Conservation (phyloP, 148 eudicot species). For the Diospyros kaki region DNA sequence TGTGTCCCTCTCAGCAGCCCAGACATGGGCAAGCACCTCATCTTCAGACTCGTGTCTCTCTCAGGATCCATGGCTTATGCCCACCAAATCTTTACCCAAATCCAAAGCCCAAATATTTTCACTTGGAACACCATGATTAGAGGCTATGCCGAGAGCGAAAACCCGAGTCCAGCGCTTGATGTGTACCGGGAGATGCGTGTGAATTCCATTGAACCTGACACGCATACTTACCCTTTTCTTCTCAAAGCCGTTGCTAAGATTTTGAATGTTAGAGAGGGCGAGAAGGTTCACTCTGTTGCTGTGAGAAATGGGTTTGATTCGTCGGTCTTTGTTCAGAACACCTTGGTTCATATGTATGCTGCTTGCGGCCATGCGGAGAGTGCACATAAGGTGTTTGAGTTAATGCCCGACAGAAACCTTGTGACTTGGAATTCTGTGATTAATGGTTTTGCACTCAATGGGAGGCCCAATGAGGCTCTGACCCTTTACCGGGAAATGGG, state of each 20-base stretch:
- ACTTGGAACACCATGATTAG: constrained; percentile 77
- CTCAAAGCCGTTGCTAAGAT: constrained; percentile 59
- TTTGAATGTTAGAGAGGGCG: constrained; percentile 49
- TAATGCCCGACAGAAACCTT: constrained; percentile 64
- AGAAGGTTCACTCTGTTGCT: constrained; percentile 48
- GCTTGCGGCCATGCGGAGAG: constrained; percentile 49
- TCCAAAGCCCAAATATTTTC: constrained; percentile 55
- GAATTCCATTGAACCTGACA: constrained; percentile 39
- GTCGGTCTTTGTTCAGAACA: constrained; percentile 55
- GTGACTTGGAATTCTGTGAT: constrained; percentile 85
- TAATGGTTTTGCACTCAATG: constrained; percentile 70
- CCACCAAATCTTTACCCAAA: constrained; percentile 41
- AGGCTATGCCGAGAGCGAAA: constrained; percentile 68
- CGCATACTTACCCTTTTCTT: constrained; percentile 74
- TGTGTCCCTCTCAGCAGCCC: constrained; percentile 56
- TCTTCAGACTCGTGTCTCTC: constrained; percentile 56
- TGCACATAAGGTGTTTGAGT: constrained; percentile 64
- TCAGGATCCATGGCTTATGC: constrained; percentile 53
- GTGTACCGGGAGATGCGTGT: constrained; percentile 37
- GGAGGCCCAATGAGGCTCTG: constrained; percentile 56
- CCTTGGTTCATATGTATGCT: constrained; percentile 65
- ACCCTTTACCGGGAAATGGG: constrained; percentile 51
- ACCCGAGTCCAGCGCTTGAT: constrained; percentile 45
- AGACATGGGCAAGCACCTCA: constrained; percentile 57
- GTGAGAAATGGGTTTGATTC: constrained; percentile 53